Base-by-base conservation (phyloP, 2,329 filamentous ascomycete genomes). In the Beauveria sp. region DNA sequence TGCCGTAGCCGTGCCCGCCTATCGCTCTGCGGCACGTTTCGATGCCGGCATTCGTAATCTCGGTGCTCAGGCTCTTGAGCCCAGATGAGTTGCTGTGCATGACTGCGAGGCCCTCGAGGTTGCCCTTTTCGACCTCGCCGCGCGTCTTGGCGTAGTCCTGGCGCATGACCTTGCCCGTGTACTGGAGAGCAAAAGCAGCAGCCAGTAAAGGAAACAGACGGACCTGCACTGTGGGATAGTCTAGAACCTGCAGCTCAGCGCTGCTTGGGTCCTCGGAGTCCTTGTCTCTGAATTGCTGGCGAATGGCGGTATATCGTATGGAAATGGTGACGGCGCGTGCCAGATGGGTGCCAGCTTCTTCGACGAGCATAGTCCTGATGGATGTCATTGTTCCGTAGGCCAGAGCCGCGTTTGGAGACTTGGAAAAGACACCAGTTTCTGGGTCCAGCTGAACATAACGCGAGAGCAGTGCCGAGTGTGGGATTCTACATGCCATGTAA, bases 221-320 rank as follows among this genome's bases (percentile, higher is more conserved):
- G 69, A 88, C 83, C 71, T 91, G 88, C 8, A 92, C 89, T 85
- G 90, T 91, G 65, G 88, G 90, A 75, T 92, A 92, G 77, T 92
- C 88, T 31, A 92, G 77, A 1, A 92, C 89, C 67, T 88, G 87
- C 70, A 86, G 91, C 76, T 92, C 89, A 5, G 83, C 84, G 26
- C 76, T 72, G 64, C 81, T 78, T 45, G 77, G 78, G 43, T 81
- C 77, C 31, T 80, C 79, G 6, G 86, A 83, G 73, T 91, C 89
- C 5, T 84, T 83, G 67, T 92, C 89, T 71, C 90, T 86, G 77
- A 92, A 92, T 69, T 92, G 89, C n/a, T 88, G 81, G 55, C 89
- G 82, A 5, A 92, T 85, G 3, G 88, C 83, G 63, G 84, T 86
- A 74, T 92, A 92, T 60, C 89, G 83, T 2, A 86, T 88, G 4